Percentiles rank a stretch among this genome's conserved stretches.
These are phyloP conservation scores for Chenopodium berlandieri DNA, from an alignment of 148 eudicot species.

Conservation along the genomic window DNA sequence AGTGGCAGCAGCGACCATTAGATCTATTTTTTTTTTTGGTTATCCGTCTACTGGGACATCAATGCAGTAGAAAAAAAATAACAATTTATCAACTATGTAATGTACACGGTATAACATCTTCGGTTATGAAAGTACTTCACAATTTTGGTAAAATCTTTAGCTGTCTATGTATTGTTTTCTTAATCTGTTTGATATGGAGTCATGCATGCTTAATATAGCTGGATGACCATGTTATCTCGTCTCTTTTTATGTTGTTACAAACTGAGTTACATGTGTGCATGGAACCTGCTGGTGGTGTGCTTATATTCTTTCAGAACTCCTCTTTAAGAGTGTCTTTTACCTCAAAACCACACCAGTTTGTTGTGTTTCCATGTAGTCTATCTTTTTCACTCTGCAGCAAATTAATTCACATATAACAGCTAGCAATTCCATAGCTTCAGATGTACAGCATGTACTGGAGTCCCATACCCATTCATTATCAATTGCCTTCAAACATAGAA, in stretches of 20 bases:
- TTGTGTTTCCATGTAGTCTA: not conserved
- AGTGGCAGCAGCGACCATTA: not conserved
- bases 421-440: slow-evolving; percentile 1
- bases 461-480: not conserved
- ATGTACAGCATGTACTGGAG: not conserved
- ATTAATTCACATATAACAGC: not conserved
- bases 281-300: no score
- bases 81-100: not conserved
- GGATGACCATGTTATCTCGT: not conserved
- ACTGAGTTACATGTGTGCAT: not conserved
- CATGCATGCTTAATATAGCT: not conserved
- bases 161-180: not conserved
- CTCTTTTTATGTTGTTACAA: not conserved
- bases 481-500: not conserved
- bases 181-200: not conserved
- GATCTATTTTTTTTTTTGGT: no score
- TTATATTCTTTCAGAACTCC: not conserved
- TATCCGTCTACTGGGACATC: not conserved
- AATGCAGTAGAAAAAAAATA: not conserved
- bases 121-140: not conserved
- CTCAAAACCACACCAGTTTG: not conserved
- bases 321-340: not conserved
- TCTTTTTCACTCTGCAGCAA: not conserved
- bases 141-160: slow-evolving; percentile 1
- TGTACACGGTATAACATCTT: not conserved